These are phyloP conservation scores for Alternaria infectoria DNA, from an alignment of 2,329 filamentous ascomycete genomes.

Conservation along the genomic window DNA sequence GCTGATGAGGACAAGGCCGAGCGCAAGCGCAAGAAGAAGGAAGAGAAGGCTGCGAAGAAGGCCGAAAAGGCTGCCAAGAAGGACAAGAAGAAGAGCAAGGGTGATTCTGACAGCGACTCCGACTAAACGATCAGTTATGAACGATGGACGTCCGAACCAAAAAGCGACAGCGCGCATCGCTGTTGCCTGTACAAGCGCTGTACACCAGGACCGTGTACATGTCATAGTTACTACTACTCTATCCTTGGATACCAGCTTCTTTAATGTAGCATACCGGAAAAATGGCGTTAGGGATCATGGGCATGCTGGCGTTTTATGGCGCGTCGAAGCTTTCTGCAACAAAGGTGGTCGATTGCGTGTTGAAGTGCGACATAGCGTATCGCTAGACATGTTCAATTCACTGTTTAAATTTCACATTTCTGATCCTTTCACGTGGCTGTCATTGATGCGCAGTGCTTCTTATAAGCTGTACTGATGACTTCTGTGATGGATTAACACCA, in stretches of 20 bases:
- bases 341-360: conserved; percentile 32
- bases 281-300: conserved; percentile 40
- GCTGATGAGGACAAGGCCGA: conserved; percentile 56
- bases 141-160: conserved; percentile 20
- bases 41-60: conserved; percentile 59
- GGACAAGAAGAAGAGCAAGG: conserved; percentile 42
- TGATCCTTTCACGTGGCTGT: conserved; percentile 5
- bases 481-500: not conserved
- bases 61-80: conserved; percentile 37
- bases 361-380: conserved; percentile 25
- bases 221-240: conserved; percentile 29
- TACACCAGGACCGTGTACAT: conserved; percentile 27
- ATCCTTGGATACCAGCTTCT: conserved; percentile 37
- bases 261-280: conserved; percentile 44
- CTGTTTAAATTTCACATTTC: conserved; percentile 26
- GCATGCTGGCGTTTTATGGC: conserved; percentile 43
- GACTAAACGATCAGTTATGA: conserved; percentile 31
- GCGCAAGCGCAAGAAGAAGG: conserved; percentile 73
- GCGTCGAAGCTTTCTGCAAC: conserved; percentile 34
- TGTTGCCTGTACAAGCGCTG: conserved; percentile 20
- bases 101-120: conserved; percentile 37
- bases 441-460: not conserved
- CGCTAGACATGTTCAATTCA: conserved; percentile 27
- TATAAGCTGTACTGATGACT: not conserved
- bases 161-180: conserved; percentile 18